phyloP scores from a whole-genome alignment of 805 yeast genomes.

The Yarrowia sp. region DNA sequence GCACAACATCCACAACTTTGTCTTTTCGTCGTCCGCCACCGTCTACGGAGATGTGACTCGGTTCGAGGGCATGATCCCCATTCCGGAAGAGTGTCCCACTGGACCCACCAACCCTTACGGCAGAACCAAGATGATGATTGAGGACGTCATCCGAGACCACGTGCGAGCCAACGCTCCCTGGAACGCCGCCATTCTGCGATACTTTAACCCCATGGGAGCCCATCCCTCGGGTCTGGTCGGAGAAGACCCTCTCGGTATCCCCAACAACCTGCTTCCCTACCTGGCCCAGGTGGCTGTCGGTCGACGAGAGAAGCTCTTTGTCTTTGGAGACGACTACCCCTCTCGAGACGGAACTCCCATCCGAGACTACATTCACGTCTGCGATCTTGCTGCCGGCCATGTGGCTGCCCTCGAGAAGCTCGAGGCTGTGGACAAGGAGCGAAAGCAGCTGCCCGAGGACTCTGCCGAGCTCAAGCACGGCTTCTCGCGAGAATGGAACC shows the following conservation, averaged over 20 bases:
- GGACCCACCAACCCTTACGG: conserved; percentile 80
- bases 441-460: conserved; percentile 27
- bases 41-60: conserved; percentile 80
- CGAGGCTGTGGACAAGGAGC: conserved; percentile 31
- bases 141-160: conserved; percentile 56
- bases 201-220: conserved; percentile 83
- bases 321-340: conserved; percentile 69
- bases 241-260: conserved; percentile 75
- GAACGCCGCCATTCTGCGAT: conserved; percentile 60
- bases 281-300: conserved; percentile 77
- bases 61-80: conserved; percentile 68
- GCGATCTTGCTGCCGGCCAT: conserved; percentile 76
- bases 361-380: conserved; percentile 76
- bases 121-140: conserved; percentile 63
- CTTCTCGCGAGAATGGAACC: conserved; percentile 71
- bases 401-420: conserved; percentile 64
- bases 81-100: conserved; percentile 72
- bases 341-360: conserved; percentile 78
- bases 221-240: conserved; percentile 79
- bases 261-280: conserved; percentile 71
- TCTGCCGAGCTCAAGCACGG: conserved; percentile 41
- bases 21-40: conserved; percentile 77
- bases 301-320: conserved; percentile 58
- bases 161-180: conserved; percentile 41
- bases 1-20: conserved; percentile 50